Percentiles rank a stretch among this genome's conserved stretches.
Evolutionary conservation across 805 yeast species (phyloP).

Genomic region (Pichia paraexigua): DNA sequence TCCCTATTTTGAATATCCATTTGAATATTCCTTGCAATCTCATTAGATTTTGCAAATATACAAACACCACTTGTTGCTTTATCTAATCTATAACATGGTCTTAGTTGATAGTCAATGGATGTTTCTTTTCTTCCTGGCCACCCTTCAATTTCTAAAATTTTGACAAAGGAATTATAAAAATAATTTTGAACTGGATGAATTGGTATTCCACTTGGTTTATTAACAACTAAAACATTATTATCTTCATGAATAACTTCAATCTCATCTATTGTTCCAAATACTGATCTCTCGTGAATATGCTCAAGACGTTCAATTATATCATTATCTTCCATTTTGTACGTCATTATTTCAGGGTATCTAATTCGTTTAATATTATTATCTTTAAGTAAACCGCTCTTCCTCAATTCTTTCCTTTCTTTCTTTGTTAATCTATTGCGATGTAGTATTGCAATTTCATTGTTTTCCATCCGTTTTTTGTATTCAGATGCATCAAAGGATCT

Average conservation of each 20-base stretch:
- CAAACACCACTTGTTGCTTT: constrained; percentile 47
- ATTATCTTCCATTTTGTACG: constrained; percentile 16
- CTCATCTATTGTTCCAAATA: background rate
- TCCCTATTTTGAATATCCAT: constrained; percentile 25
- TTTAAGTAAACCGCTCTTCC: background rate
- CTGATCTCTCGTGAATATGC: constrained; percentile 27
- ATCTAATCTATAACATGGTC: constrained; percentile 45
- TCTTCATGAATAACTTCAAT: constrained; percentile 18
- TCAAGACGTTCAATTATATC: constrained; percentile 21
- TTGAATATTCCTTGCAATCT: constrained; percentile 29
- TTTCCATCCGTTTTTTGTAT: constrained; percentile 16
- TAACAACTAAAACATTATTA: constrained; percentile 32
- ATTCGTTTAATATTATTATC: background rate
- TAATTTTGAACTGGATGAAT: constrained; percentile 47
- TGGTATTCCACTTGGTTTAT: constrained; percentile 48
- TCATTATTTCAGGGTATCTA: constrained; percentile 17
- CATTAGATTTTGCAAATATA: constrained; percentile 35
- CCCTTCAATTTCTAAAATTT: constrained; percentile 32
- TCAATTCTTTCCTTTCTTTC: constrained; percentile 11
- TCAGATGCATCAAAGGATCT: constrained; percentile 21
- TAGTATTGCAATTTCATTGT: constrained; percentile 15
- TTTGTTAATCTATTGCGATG: constrained; percentile 13
- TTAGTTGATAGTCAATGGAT: constrained; percentile 2
- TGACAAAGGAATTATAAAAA: constrained; percentile 37
- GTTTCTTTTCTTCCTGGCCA: background rate